These are phyloP conservation scores for Ilex aquifolium DNA, from an alignment of 257 asterid genomes.

Conservation along the genomic window DNA sequence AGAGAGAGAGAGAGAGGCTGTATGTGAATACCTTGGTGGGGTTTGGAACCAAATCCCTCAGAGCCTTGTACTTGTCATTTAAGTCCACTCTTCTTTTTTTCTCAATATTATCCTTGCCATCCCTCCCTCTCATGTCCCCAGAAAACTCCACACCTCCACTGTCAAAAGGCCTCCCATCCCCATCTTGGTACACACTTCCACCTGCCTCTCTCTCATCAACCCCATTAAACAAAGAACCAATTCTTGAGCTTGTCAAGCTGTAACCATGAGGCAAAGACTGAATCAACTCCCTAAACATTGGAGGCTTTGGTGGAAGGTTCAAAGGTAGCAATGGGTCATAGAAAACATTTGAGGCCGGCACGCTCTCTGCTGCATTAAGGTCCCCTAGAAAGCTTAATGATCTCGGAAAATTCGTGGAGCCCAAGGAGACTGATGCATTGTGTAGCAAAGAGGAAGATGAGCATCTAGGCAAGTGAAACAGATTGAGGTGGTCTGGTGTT, in stretches of 20 bases:
- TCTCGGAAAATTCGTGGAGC: conserved; percentile 23
- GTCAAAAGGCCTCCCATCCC: conserved; percentile 27
- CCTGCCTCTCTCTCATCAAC: conserved; percentile 51
- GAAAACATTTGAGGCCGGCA: conserved; percentile 7
- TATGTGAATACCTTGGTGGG: conserved; percentile 4
- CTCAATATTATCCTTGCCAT: background rate
- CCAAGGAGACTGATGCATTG: conserved; percentile 36
- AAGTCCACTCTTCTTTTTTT: background rate
- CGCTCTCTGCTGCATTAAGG: background rate
- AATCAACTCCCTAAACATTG: conserved; percentile 64
- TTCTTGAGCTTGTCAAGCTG: conserved; percentile 29
- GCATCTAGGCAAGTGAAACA: conserved; percentile 38
- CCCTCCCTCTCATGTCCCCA: background rate
- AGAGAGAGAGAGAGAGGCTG: background rate
- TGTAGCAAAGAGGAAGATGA: conserved; percentile 43
- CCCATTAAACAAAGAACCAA: conserved; percentile 47
- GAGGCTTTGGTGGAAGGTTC: conserved; percentile 75
- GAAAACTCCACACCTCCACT: background rate
- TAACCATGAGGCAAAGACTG: conserved; percentile 60
- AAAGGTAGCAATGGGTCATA: conserved; percentile 72
- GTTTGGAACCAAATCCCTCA: conserved; percentile 1
- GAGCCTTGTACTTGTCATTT: background rate
- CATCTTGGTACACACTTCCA: conserved; percentile 40
- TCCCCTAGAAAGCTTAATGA: background rate
- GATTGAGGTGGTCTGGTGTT: conserved; percentile 54